These are phyloP conservation scores for Phalaenopsis hybrid DNA, from an alignment of 116 monocot species.

Conservation along the genomic window DNA sequence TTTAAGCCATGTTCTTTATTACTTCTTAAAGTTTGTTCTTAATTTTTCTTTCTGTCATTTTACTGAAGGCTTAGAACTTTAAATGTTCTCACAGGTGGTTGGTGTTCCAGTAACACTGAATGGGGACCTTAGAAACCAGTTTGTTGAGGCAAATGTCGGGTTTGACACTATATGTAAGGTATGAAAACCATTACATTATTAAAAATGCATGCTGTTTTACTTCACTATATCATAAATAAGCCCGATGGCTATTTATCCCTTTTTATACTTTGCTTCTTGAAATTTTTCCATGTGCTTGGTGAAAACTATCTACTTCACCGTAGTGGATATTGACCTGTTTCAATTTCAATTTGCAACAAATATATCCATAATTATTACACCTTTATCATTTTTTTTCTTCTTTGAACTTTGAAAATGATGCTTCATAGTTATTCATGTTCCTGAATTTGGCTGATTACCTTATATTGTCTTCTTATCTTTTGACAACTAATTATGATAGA, in stretches of 20 bases:
- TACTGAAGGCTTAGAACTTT: neutral
- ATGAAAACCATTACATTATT: conserved; percentile 5
- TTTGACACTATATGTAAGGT: conserved; percentile 96
- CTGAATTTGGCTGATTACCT: neutral
- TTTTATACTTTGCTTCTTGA: neutral
- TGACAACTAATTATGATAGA: neutral
- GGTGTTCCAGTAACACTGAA: conserved; percentile 90
- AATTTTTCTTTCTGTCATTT: neutral
- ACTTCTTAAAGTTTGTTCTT: neutral
- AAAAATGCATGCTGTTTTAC: neutral
- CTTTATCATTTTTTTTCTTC: neutral
- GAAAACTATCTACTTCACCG: neutral
- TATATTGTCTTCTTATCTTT: neutral
- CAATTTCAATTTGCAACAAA: neutral
- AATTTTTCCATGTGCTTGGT: neutral
- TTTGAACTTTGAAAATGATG: neutral
- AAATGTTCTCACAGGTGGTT: conserved; percentile 44
- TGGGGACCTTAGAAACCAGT: conserved; percentile 88
- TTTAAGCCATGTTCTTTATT: neutral
- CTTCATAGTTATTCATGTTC: neutral
- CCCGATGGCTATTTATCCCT: neutral
- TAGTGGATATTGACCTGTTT: neutral
- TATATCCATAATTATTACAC: neutral
- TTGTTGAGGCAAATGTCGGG: conserved; percentile 84
- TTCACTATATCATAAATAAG: neutral